These are phyloP conservation scores for Scheffersomyces parashehatae DNA, from an alignment of 1,139 yeast genomes.

Conservation along the genomic window DNA sequence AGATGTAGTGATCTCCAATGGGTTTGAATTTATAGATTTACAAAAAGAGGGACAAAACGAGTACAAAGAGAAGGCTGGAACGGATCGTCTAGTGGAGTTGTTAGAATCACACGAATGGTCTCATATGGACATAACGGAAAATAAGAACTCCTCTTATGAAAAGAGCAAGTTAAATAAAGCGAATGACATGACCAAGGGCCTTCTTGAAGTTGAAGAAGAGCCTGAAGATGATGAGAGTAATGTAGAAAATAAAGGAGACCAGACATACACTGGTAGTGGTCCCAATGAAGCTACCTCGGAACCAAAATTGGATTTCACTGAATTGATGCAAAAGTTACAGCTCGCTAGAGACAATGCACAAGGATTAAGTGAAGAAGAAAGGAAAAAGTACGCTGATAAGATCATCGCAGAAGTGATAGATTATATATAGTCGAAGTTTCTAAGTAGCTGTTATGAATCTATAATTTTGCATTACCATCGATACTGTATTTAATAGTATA, in stretches of 20 bases:
- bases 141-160: conserved; percentile 10
- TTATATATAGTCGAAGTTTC: conserved; percentile 23
- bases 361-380: conserved; percentile 24
- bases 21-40: conserved; percentile 33
- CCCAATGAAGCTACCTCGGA: background rate
- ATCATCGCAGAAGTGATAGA: conserved; percentile 40
- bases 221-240: conserved; percentile 7
- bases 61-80: conserved; percentile 18
- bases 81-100: conserved; percentile 33
- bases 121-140: conserved; percentile 14
- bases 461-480: conserved; percentile 9
- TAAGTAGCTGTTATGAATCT: background rate
- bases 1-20: conserved; percentile 29
- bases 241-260: background rate
- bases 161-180: conserved; percentile 22
- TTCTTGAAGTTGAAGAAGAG: conserved; percentile 17
- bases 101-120: conserved; percentile 45
- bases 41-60: conserved; percentile 14
- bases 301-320: conserved; percentile 23
- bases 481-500: conserved; percentile 31
- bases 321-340: conserved; percentile 28
- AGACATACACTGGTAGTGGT: background rate
- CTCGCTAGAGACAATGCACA: conserved; percentile 31
- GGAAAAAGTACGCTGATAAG: conserved; percentile 31
- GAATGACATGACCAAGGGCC: conserved; percentile 28